Conservation (phyloP, 208 protist genomes). For the Trypanosoma avium region DNA sequence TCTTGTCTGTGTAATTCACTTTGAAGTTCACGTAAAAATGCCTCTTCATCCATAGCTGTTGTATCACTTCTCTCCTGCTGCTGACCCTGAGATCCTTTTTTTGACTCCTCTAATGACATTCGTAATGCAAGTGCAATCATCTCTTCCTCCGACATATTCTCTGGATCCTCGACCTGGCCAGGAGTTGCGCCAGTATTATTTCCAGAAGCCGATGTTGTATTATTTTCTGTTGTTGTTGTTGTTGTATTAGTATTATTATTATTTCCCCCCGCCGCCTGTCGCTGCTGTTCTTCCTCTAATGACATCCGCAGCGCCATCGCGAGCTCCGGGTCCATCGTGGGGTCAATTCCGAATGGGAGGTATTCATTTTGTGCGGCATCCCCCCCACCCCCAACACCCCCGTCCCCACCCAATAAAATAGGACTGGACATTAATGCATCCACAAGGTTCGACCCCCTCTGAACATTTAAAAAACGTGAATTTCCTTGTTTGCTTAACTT, state of each 20-base stretch:
- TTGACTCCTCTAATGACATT: slow-evolving; percentile 74
- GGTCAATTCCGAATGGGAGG: slow-evolving; percentile 87
- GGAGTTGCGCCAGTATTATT: neutral
- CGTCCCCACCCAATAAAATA: slow-evolving; percentile 77
- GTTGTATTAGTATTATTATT: too few relatives aligned
- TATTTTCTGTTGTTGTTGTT: too few relatives aligned
- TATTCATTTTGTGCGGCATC: slow-evolving; percentile 18
- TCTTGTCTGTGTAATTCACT: slow-evolving; percentile 6
- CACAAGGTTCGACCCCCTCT: slow-evolving; percentile 79
- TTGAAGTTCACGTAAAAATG: slow-evolving; percentile 10
- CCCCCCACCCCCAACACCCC: slow-evolving; percentile 16
- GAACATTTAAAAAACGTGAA: slow-evolving; percentile 87
- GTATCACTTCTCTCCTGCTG: slow-evolving; percentile 6
- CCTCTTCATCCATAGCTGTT: neutral
- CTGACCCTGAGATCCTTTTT: neutral
- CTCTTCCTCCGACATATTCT: slow-evolving; percentile 85
- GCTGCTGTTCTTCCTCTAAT: slow-evolving; percentile 93
- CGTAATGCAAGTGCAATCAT: slow-evolving; percentile 73
- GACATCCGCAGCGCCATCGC: slow-evolving; percentile 95
- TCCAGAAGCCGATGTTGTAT: too few relatives aligned
- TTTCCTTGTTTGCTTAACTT: slow-evolving; percentile 86
- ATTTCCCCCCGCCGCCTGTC: slow-evolving; percentile 76
- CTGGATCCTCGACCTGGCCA: slow-evolving; percentile 30
- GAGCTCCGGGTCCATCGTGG: slow-evolving; percentile 93
- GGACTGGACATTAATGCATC: slow-evolving; percentile 92